Conservation (phyloP, 768 basidiomycete genomes). For the Serendipita sp. region DNA sequence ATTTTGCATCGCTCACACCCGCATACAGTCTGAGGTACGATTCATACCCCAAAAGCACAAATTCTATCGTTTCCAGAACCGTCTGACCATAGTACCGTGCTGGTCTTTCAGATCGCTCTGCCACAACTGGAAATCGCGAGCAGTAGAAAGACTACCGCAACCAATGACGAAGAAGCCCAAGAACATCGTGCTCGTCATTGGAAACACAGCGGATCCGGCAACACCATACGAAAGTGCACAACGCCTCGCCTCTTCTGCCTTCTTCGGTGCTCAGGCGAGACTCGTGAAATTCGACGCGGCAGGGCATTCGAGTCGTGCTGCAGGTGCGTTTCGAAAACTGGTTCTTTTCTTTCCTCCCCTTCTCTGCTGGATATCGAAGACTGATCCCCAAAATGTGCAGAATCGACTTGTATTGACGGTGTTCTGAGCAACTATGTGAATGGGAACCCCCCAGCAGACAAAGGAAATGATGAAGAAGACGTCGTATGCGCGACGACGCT, state of each 20-base stretch:
- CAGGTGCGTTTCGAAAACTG: too few species aligned
- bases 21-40: not conserved
- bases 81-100: not conserved
- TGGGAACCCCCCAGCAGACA: not conserved
- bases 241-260: not conserved
- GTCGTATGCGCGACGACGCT: not conserved
- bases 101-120: not conserved
- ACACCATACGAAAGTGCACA: not conserved
- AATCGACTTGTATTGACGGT: not conserved
- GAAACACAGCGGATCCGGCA: not conserved
- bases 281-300: not conserved
- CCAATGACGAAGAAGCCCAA: not conserved
- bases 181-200: slow-evolving; percentile 1
- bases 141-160: slow-evolving; percentile 2
- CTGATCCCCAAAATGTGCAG: not conserved
- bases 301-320: too few species aligned
- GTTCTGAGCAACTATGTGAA: not conserved
- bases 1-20: not conserved
- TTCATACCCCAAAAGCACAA: too few species aligned
- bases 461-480: not conserved
- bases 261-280: not conserved
- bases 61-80: too few species aligned
- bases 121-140: not conserved
- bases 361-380: not conserved
- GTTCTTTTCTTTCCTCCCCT: too few species aligned